Conservation (phyloP, 192 early-diverging fungal species). For the Gryganskiella cystojenkinii region DNA sequence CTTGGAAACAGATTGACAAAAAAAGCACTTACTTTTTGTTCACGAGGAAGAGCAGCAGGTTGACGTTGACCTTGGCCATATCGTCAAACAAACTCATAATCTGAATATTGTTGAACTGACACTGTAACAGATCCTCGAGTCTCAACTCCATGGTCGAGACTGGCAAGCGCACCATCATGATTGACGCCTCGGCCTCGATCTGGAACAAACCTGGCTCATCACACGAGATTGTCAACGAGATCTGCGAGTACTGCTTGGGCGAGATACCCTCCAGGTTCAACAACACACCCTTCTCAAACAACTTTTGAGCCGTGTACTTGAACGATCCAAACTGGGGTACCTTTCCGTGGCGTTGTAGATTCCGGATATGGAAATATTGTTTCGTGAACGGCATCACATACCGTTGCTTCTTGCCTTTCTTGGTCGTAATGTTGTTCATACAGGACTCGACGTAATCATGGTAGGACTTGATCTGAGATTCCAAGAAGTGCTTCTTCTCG, state of each 20-base stretch:
- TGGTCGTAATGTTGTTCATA: slow-evolving; percentile 87
- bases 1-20: neutral
- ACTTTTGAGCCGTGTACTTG: slow-evolving; percentile 96
- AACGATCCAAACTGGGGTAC: slow-evolving; percentile 97
- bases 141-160: slow-evolving; percentile 82
- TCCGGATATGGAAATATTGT: slow-evolving; percentile 95
- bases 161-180: slow-evolving; percentile 74
- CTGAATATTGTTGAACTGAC: slow-evolving; percentile 93
- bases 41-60: slow-evolving; percentile 93
- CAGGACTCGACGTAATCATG: slow-evolving; percentile 92
- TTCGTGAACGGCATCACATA: slow-evolving; percentile 88
- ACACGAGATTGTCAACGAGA: slow-evolving; percentile 92
- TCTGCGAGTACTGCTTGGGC: slow-evolving; percentile 88
- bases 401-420: slow-evolving; percentile 70
- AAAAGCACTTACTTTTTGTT: slow-evolving; percentile 89
- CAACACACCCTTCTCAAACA: slow-evolving; percentile 94
- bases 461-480: slow-evolving; percentile 90
- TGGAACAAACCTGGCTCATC: slow-evolving; percentile 91
- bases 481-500: slow-evolving; percentile 86
- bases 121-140: slow-evolving; percentile 94
- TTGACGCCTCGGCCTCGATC: slow-evolving; percentile 88
- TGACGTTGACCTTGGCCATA: slow-evolving; percentile 94
- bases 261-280: slow-evolving; percentile 84
- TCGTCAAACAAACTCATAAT: slow-evolving; percentile 94
- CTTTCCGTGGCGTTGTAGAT: slow-evolving; percentile 84